These are phyloP conservation scores for Quercus gilva DNA, from an alignment of 306 rosid species.

Conservation along the genomic window DNA sequence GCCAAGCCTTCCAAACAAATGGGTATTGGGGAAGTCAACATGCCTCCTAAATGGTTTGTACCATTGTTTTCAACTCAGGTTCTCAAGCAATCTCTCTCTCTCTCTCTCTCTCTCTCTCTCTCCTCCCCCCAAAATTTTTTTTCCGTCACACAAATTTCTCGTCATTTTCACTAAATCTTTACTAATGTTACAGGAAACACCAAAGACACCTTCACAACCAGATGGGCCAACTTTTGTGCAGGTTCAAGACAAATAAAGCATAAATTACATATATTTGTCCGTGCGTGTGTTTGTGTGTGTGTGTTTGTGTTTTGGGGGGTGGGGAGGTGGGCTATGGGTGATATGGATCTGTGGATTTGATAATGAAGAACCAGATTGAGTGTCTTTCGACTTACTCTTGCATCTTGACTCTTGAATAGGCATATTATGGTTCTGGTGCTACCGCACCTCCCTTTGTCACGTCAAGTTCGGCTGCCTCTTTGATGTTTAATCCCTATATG, in stretches of 20 bases:
- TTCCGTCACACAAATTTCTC: neutral
- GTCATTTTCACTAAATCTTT: neutral
- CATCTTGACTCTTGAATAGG: slow-evolving; percentile 24
- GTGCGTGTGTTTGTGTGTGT: neutral
- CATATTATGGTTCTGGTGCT: slow-evolving; percentile 16
- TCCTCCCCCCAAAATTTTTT: neutral
- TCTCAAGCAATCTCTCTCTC: neutral
- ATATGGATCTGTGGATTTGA: neutral
- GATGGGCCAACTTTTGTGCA: slow-evolving; percentile 31
- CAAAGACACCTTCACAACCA: slow-evolving; percentile 9
- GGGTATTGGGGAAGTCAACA: slow-evolving; percentile 37
- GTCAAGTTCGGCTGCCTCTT: slow-evolving; percentile 24
- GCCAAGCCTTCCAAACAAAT: slow-evolving; percentile 4
- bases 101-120: slow-evolving; percentile 7
- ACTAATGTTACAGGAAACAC: slow-evolving; percentile 17
- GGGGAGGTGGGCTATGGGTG: too few relatives aligned
- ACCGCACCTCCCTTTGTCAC: slow-evolving; percentile 15
- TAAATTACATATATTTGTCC: neutral
- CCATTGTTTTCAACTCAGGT: slow-evolving; percentile 17
- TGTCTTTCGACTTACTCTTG: slow-evolving; percentile 2
- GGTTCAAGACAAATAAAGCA: slow-evolving; percentile 14
- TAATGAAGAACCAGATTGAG: neutral
- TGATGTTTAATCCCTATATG: slow-evolving; percentile 12
- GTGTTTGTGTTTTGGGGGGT: neutral
- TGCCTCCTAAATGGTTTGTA: slow-evolving; percentile 13